Conservation (phyloP, 768 basidiomycete genomes). For the Leccinum truebloodii region DNA sequence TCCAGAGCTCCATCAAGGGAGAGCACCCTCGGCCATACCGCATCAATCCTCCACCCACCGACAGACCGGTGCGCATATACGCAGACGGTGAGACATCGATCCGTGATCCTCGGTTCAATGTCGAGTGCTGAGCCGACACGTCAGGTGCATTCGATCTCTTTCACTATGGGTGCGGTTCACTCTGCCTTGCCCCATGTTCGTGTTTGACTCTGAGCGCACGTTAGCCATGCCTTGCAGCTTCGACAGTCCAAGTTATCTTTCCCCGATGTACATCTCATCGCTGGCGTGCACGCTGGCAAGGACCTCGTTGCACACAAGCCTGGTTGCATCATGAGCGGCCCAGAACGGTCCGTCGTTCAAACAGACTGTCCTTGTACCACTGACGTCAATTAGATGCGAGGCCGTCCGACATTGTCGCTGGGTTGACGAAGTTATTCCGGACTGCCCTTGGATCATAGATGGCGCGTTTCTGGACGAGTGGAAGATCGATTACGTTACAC, state of each 20-base stretch:
- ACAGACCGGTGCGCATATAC: slow-evolving; percentile 84
- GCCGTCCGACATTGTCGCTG: slow-evolving; percentile 94
- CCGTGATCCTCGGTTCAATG: neutral
- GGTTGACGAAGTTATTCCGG: slow-evolving; percentile 92
- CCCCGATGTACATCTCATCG: slow-evolving; percentile 85
- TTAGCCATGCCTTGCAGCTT: slow-evolving; percentile 90
- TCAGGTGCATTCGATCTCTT: slow-evolving; percentile 95
- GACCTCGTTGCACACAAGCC: slow-evolving; percentile 80
- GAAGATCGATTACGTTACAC: slow-evolving; percentile 94
- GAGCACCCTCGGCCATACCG: slow-evolving; percentile 67
- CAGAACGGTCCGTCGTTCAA: slow-evolving; percentile 61
- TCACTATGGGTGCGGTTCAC: slow-evolving; percentile 78
- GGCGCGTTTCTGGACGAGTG: slow-evolving; percentile 80
- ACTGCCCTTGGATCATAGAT: slow-evolving; percentile 89
- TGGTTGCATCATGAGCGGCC: slow-evolving; percentile 82
- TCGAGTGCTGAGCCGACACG: slow-evolving; percentile 10
- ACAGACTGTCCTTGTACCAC: neutral
- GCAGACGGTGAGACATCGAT: slow-evolving; percentile 73
- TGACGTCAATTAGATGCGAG: slow-evolving; percentile 61
- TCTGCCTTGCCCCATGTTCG: neutral
- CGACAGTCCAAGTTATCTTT: slow-evolving; percentile 97
- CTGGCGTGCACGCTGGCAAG: slow-evolving; percentile 91
- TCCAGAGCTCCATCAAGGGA: slow-evolving; percentile 74
- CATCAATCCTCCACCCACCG: slow-evolving; percentile 81
- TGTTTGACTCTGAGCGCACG: slow-evolving; percentile 4